Percentiles rank a stretch among this genome's conserved stretches.
Conservation (phyloP, 805 yeast species). For the Starmerella riodocensis region DNA sequence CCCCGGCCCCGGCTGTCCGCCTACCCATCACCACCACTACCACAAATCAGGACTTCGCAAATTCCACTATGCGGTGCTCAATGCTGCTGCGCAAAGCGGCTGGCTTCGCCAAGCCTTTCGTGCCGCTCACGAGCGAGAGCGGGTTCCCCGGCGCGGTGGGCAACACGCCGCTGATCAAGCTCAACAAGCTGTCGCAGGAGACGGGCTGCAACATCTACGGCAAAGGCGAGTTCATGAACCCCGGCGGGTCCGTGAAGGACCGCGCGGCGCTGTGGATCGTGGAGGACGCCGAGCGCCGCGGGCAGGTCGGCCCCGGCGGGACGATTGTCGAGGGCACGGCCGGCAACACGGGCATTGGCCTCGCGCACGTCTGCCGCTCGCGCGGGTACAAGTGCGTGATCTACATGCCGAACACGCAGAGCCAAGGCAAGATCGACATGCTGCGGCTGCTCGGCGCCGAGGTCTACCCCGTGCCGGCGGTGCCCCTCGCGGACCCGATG, state of each 20-base stretch:
- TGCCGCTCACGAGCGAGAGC: slow-evolving; percentile 49
- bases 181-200: slow-evolving; percentile 42
- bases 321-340: slow-evolving; percentile 90
- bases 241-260: slow-evolving; percentile 87
- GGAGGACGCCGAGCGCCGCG: slow-evolving; percentile 59
- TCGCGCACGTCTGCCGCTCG: slow-evolving; percentile 65
- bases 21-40: too few species aligned
- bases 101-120: slow-evolving; percentile 31
- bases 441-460: slow-evolving; percentile 69
- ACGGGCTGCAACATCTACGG: slow-evolving; percentile 68
- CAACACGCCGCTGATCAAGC: slow-evolving; percentile 72
- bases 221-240: slow-evolving; percentile 86
- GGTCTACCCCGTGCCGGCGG: slow-evolving; percentile 80
- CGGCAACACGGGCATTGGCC: slow-evolving; percentile 90
- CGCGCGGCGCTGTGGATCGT: slow-evolving; percentile 72
- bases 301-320: slow-evolving; percentile 55
- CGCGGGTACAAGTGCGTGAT: slow-evolving; percentile 75
- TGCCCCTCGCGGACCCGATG: slow-evolving; percentile 64
- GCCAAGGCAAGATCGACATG: slow-evolving; percentile 65
- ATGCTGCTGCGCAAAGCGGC: slow-evolving; percentile 10
- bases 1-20: too few species aligned
- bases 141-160: slow-evolving; percentile 82
- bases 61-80: slow-evolving; percentile 11
- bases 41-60: too few species aligned
- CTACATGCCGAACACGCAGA: slow-evolving; percentile 85